Conservation (phyloP, 306 rosid species). For the Trichosanthes cucumerina region DNA sequence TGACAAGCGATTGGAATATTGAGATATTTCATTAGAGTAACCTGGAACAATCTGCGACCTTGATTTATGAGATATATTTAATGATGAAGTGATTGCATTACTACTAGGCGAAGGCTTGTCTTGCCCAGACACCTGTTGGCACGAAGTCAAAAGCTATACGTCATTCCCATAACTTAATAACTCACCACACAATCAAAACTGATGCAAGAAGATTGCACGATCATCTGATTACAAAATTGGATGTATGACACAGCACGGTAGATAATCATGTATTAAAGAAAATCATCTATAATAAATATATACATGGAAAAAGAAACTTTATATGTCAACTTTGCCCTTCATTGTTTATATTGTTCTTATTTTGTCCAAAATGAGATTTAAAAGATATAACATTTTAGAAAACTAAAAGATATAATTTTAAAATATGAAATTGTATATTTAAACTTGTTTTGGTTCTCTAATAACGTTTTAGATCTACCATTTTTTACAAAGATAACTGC, state of each 20-base stretch:
- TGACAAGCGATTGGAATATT: slow-evolving; percentile 21
- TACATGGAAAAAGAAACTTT: background rate
- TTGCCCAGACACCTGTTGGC: slow-evolving; percentile 74
- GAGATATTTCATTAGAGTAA: slow-evolving; percentile 33
- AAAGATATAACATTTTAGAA: background rate
- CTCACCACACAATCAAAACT: background rate
- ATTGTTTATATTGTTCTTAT: background rate
- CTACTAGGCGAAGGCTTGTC: slow-evolving; percentile 48
- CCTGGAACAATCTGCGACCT: slow-evolving; percentile 32
- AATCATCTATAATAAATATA: background rate
- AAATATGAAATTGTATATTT: background rate
- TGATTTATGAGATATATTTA: slow-evolving; percentile 39
- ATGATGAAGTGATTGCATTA: slow-evolving; percentile 28
- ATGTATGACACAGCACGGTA: background rate
- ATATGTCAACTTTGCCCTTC: background rate
- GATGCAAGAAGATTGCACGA: background rate
- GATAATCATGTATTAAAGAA: background rate
- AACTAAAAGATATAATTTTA: background rate
- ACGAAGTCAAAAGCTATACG: slow-evolving; percentile 3
- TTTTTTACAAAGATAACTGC: background rate
- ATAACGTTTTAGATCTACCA: background rate
- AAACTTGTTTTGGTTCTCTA: background rate
- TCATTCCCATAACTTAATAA: slow-evolving; percentile 8
- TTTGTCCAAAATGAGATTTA: background rate
- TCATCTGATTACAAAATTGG: background rate